Conservation (phyloP, 164 flowering plant genomes). For the Houttuynia cordata region DNA sequence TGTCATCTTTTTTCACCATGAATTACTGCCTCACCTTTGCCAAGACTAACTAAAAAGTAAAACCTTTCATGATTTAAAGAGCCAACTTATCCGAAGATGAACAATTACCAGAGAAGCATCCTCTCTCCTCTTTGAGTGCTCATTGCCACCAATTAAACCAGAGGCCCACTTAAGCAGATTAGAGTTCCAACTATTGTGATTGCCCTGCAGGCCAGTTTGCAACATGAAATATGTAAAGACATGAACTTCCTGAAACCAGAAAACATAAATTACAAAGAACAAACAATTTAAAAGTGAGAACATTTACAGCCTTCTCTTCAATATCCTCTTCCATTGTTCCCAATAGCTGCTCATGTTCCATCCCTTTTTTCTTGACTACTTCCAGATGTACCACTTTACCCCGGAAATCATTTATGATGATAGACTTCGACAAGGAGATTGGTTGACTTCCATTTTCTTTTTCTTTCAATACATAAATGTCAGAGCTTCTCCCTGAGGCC, state of each 20-base stretch:
- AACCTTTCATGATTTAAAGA: too few species aligned
- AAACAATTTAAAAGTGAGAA: neutral
- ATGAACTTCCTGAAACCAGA: neutral
- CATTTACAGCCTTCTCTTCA: conserved; percentile 23
- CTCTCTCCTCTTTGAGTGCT: conserved; percentile 34
- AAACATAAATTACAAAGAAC: neutral
- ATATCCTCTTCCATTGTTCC: conserved; percentile 36
- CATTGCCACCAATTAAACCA: conserved; percentile 61
- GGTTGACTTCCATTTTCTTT: conserved; percentile 28
- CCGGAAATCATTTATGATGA: conserved; percentile 70
- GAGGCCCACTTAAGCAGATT: conserved; percentile 94
- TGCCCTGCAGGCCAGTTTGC: conserved; percentile 30
- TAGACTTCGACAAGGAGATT: conserved; percentile 36
- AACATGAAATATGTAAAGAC: neutral
- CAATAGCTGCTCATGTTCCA: conserved; percentile 75
- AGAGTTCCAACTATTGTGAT: conserved; percentile 58
- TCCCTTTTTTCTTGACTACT: conserved; percentile 80
- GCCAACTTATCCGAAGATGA: too few species aligned
- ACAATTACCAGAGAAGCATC: conserved; percentile 33
- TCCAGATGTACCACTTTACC: conserved; percentile 86
- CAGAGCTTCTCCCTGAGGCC: conserved; percentile 97
- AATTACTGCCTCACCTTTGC: too few species aligned
- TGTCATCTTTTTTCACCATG: too few species aligned
- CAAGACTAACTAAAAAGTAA: too few species aligned
- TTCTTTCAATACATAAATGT: conserved; percentile 60